Conservation (phyloP, 371 early-diverging fungal genomes). For the Hamiltosporidium tvaerminnensis region DNA sequence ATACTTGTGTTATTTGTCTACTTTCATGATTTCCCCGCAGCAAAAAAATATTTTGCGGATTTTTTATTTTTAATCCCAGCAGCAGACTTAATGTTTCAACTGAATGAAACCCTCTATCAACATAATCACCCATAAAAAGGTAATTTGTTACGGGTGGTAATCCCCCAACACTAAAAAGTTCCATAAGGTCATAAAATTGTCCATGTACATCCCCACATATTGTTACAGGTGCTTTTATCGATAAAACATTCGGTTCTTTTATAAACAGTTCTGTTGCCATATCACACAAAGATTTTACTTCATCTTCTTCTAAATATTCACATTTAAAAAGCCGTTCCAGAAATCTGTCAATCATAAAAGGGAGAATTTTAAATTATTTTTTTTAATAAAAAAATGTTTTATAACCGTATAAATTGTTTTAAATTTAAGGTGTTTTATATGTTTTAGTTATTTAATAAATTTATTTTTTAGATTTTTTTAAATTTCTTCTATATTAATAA, state of each 20-base stretch:
- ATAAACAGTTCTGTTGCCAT: constrained; percentile 66
- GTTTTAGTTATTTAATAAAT: no score
- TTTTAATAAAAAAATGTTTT: no score
- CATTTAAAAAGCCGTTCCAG: neutral
- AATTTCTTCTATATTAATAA: no score
- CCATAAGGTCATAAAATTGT: constrained; percentile 81
- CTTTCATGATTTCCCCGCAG: constrained; percentile 97
- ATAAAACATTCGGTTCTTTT: constrained; percentile 70
- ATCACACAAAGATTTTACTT: constrained; percentile 69
- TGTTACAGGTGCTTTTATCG: constrained; percentile 68
- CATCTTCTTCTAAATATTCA: constrained; percentile 54
- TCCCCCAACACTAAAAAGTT: constrained; percentile 79
- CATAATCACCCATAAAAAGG: constrained; percentile 92
- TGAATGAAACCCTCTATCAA: constrained; percentile 96
- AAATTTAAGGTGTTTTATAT: no score
- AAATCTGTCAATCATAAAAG: neutral
- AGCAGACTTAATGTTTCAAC: constrained; percentile 90
- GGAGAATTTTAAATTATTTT: no score
- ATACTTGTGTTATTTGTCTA: constrained; percentile 93
- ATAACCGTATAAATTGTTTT: no score
- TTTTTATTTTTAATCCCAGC: constrained; percentile 80
- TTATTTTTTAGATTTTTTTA: no score
- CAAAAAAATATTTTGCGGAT: constrained; percentile 78
- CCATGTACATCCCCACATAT: constrained; percentile 86
- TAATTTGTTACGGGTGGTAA: constrained; percentile 74